phyloP scores from a whole-genome alignment of 139 green algal species.

The Chlorella sp. region DNA sequence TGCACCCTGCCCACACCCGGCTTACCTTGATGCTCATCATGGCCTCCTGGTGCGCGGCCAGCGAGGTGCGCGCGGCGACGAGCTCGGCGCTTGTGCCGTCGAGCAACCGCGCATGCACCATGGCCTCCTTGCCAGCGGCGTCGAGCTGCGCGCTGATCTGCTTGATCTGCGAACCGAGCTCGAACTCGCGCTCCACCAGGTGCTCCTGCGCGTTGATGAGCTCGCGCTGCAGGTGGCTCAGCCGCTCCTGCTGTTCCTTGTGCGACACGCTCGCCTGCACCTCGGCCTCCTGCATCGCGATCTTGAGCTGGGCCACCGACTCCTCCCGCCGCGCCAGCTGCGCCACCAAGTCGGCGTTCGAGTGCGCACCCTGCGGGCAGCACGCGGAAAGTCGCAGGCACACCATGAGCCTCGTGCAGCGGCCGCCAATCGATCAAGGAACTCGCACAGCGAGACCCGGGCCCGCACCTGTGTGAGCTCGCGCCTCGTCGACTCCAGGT shows the following conservation, averaged over 20 bases:
- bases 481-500: neutral
- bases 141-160: conserved; percentile 1
- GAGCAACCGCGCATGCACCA: neutral
- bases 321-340: neutral
- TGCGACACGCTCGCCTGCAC: neutral
- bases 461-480: too few relatives aligned
- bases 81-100: neutral
- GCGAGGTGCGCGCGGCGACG: neutral
- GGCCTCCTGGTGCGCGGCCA: neutral
- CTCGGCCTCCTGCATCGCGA: conserved; percentile 1
- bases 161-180: neutral
- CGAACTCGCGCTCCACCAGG: conserved; percentile 4
- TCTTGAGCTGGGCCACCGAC: neutral
- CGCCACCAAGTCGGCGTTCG: too few relatives aligned
- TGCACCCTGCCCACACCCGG: too few relatives aligned
- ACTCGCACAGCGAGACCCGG: too few relatives aligned
- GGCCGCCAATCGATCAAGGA: too few relatives aligned
- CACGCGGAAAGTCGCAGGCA: too few relatives aligned
- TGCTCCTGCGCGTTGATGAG: conserved; percentile 12
- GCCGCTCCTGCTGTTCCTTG: conserved; percentile 1
- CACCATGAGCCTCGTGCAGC: too few relatives aligned
- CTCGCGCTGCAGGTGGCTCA: conserved; percentile 3
- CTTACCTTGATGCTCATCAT: neutral
- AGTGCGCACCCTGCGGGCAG: too few relatives aligned
- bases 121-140: neutral